phyloP scores from a whole-genome alignment of 1,284 basidiomycete species.

The Trametes sp. region DNA sequence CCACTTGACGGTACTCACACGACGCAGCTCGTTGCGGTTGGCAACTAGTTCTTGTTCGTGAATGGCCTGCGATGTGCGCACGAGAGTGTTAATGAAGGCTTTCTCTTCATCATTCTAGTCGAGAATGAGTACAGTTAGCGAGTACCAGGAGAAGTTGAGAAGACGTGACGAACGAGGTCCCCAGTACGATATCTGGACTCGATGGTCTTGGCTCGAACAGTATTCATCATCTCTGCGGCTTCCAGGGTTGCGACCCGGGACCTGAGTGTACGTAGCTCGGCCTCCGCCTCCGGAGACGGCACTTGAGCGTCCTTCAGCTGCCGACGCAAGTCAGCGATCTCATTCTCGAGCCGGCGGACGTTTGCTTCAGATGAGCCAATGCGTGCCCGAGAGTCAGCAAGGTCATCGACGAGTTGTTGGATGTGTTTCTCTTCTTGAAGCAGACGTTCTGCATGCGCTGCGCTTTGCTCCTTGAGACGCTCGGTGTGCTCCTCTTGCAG shows the following conservation, averaged over 20 bases:
- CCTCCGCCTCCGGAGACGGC: constrained; percentile 32
- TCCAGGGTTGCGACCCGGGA: constrained; percentile 37
- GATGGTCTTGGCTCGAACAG: constrained; percentile 41
- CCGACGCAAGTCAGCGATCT: constrained; percentile 30
- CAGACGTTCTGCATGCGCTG: constrained; percentile 18
- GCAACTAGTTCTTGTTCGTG: constrained; percentile 47
- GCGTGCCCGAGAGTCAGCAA: constrained; percentile 28
- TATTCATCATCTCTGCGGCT: constrained; percentile 35
- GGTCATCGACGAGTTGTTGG: constrained; percentile 28
- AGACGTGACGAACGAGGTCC: constrained; percentile 44
- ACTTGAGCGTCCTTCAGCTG: constrained; percentile 33
- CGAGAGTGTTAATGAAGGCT: constrained; percentile 42
- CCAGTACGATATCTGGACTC: constrained; percentile 44
- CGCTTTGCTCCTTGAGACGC: constrained; percentile 28
- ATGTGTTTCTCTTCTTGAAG: constrained; percentile 30
- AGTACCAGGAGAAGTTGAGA: background rate
- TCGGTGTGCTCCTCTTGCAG: constrained; percentile 33
- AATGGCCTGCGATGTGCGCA: constrained; percentile 43
- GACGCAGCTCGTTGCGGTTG: constrained; percentile 49
- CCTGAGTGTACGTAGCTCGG: constrained; percentile 36
- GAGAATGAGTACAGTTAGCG: background rate
- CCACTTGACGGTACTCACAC: constrained; percentile 38
- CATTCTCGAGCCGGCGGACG: constrained; percentile 25
- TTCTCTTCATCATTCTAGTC: constrained; percentile 46
- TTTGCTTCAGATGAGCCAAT: constrained; percentile 23